Conservation (phyloP, 805 yeast genomes). For the Saccharomycopsis babjevae region DNA sequence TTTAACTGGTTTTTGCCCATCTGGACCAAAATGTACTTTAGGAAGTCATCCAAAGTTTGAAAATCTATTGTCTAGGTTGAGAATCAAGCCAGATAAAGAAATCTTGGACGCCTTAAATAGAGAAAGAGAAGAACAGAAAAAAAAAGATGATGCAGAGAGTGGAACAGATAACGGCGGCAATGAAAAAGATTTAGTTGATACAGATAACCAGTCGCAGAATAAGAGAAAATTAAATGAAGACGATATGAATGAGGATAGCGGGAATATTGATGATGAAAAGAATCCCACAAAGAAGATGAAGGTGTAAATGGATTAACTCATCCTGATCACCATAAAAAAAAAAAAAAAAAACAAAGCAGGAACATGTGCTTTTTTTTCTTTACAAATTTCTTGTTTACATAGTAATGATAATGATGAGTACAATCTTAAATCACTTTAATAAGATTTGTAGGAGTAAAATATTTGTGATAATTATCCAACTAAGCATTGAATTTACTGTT, state of each 20-base stretch:
- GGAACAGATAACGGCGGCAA: neutral
- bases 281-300: neutral
- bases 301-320: neutral
- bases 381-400: neutral
- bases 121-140: neutral
- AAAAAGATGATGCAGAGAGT: neutral
- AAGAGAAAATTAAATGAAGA: neutral
- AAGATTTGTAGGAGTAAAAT: too few relatives aligned
- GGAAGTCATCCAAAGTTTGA: constrained; percentile 77
- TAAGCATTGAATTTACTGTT: too few relatives aligned
- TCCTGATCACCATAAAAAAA: neutral
- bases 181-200: neutral
- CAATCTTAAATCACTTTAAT: neutral
- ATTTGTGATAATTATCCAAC: too few relatives aligned
- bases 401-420: neutral
- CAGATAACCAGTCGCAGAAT: neutral
- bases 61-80: constrained; percentile 31
- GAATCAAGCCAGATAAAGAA: constrained; percentile 26
- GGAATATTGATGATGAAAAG: neutral
- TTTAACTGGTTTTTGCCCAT: constrained; percentile 87
- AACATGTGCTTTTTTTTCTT: neutral
- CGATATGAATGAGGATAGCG: neutral
- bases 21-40: constrained; percentile 67
- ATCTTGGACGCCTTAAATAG: neutral
- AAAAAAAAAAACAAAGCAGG: neutral